Percentiles rank a stretch among this genome's conserved stretches.
These are phyloP conservation scores for Heritiera littoralis DNA, from an alignment of 345 rosid genomes.

Conservation along the genomic window DNA sequence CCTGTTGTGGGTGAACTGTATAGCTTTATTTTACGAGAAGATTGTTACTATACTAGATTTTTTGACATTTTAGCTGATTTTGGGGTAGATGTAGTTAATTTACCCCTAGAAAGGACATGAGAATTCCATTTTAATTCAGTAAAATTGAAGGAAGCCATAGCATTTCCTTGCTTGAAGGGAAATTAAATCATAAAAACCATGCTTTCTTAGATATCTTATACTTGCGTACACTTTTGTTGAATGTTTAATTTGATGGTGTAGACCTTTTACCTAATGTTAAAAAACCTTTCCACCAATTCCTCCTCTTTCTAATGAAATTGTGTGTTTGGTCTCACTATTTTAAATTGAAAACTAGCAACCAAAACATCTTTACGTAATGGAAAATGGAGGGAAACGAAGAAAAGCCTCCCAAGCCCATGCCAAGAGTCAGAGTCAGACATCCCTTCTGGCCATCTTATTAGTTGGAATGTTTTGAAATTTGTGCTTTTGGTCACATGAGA, in stretches of 20 bases:
- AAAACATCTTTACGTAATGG: background rate
- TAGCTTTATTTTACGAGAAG: background rate
- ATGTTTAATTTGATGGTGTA: background rate
- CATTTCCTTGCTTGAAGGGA: slow-evolving; percentile 4
- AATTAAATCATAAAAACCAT: background rate
- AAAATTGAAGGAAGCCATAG: background rate
- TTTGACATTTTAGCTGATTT: background rate
- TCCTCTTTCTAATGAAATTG: background rate
- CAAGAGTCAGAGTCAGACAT: background rate
- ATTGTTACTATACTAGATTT: too few species aligned
- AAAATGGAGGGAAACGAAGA: background rate
- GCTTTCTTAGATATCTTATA: background rate
- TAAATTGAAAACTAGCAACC: background rate
- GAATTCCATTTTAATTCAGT: background rate
- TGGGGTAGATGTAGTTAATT: background rate
- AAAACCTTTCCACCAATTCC: slow-evolving; percentile 5
- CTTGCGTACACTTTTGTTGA: background rate
- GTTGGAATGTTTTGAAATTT: background rate
- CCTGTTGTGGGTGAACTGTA: background rate
- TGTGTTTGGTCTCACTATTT: background rate
- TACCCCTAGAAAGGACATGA: background rate
- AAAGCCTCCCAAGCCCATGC: background rate
- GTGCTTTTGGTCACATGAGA: slow-evolving; percentile 11
- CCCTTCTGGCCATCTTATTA: background rate
- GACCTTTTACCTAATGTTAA: background rate